Base-by-base conservation (phyloP, 2,329 filamentous ascomycete species). In the Microdochium trichocladiopsis region DNA sequence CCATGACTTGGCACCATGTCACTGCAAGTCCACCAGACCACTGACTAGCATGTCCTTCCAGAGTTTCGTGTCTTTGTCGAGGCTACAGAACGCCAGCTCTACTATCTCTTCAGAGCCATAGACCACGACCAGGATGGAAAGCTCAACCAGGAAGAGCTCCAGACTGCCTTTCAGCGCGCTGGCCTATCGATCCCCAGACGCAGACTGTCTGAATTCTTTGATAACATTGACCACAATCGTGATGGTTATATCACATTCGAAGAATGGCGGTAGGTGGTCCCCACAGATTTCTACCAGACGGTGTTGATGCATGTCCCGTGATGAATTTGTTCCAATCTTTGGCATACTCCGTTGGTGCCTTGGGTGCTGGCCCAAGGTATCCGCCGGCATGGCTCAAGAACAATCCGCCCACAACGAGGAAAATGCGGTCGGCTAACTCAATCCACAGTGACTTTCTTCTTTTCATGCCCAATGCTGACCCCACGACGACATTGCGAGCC, bases 11-110 rank as follows among this genome's bases (percentile, higher is more conserved):
- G 28, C 41, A 8, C 18, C 41, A 23, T 49, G 48, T 51, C 50
- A 47, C 41, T 52, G 45, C 18, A 8, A 11, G 28, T 8, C 14
- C 28, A 8, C 8, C 8, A 8, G 28, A 31, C 28, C 28, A 31
- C 21, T 22, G 53, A 36, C 52, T 51, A 53, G 53, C 31, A 12
- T 51, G n/a, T 50, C 51, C 45, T 53, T 48, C 28, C 66, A 94
- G 94, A 99, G 74, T 99, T 99, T 65, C 86, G 86, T 58, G 79
- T 77, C 43, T 97, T 97, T 65, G 90, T 97, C 64, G 82, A 92
- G 63, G 81, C 88, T 54, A 91, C 94, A 43, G 94, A 99, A 69
- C 81, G 81, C 55, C 87, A 96, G 68, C 82, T 99, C 12, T 86
- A 83, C 68, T 69, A 79, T 51, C 82, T 99, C 22, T 99, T 99